Evolutionary conservation across 495 filamentous ascomycete species (phyloP).

Genomic region (Coniosporium apollinis): DNA sequence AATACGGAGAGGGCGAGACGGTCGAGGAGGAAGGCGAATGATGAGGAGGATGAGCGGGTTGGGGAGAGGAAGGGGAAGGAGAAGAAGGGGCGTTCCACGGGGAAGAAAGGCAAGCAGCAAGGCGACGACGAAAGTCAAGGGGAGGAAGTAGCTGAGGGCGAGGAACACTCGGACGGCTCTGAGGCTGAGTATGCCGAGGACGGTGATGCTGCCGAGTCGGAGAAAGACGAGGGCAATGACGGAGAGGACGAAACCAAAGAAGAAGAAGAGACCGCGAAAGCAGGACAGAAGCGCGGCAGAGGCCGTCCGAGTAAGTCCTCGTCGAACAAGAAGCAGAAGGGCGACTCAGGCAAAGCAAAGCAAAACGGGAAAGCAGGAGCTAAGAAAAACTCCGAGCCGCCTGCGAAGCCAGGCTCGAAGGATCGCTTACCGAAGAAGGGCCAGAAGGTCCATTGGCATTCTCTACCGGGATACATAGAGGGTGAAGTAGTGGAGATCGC

Average conservation of each 20-base stretch:
- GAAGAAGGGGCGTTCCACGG: conserved; percentile 1
- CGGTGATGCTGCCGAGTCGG: conserved; percentile 11
- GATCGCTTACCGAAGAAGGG: conserved; percentile 19
- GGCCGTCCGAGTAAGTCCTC: neutral
- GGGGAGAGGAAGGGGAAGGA: conserved; percentile 10
- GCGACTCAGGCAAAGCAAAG: conserved; percentile 6
- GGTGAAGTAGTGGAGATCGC: conserved; percentile 20
- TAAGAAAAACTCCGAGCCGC: conserved; percentile 14
- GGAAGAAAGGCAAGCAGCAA: conserved; percentile 1
- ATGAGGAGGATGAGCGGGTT: conserved; percentile 15
- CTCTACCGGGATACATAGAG: conserved; percentile 19
- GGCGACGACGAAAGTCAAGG: conserved; percentile 5
- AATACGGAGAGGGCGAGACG: conserved; percentile 27
- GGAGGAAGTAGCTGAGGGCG: conserved; percentile 8
- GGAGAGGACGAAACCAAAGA: conserved; percentile 9
- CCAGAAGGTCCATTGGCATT: conserved; percentile 19
- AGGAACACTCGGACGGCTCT: conserved; percentile 7
- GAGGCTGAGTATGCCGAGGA: conserved; percentile 6
- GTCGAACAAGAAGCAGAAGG: conserved; percentile 18
- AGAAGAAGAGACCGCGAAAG: conserved; percentile 13
- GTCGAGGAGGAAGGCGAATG: conserved; percentile 19
- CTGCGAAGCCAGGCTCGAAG: conserved; percentile 16
- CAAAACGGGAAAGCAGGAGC: conserved; percentile 9
- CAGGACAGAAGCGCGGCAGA: conserved; percentile 17
- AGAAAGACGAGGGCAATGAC: conserved; percentile 6